Percentiles rank a stretch among this genome's conserved stretches.
Evolutionary conservation across 306 rosid genomes (phyloP).

Genomic region (Alnus glutinosa): DNA sequence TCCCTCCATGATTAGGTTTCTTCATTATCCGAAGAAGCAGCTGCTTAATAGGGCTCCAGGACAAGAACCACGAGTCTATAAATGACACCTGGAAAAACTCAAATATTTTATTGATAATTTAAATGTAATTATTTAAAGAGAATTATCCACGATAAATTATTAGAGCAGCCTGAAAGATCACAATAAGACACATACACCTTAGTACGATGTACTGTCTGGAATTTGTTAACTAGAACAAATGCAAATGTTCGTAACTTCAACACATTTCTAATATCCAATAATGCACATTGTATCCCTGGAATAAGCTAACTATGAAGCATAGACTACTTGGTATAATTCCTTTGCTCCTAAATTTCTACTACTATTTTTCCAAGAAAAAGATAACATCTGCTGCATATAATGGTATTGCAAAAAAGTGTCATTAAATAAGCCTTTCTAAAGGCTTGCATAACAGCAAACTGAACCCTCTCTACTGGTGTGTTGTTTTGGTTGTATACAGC

Average conservation of each 20-base stretch:
- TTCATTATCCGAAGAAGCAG: slow-evolving; percentile 70
- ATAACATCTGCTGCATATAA: not conserved
- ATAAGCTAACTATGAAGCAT: not conserved
- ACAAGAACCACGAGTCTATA: slow-evolving; percentile 74
- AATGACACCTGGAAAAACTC: slow-evolving; percentile 58
- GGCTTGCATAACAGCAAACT: too few species aligned
- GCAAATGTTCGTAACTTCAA: not conserved
- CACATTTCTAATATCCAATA: not conserved
- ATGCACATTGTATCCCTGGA: not conserved
- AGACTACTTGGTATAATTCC: not conserved
- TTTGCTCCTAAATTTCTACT: not conserved
- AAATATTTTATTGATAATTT: slow-evolving; percentile 1
- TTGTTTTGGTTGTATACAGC: too few species aligned
- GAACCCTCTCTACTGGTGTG: too few species aligned
- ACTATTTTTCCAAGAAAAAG: not conserved
- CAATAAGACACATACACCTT: not conserved
- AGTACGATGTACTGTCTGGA: not conserved
- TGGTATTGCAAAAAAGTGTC: not conserved
- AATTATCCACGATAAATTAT: not conserved
- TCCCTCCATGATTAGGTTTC: slow-evolving; percentile 51
- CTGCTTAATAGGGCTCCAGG: slow-evolving; percentile 56
- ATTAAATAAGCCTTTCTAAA: too few species aligned
- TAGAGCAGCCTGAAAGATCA: not conserved
- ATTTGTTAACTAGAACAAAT: not conserved
- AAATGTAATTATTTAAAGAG: slow-evolving; percentile 7